Percentiles rank a stretch among this genome's conserved stretches.
Conservation (phyloP, 768 basidiomycete species). For the Boletus sp. region DNA sequence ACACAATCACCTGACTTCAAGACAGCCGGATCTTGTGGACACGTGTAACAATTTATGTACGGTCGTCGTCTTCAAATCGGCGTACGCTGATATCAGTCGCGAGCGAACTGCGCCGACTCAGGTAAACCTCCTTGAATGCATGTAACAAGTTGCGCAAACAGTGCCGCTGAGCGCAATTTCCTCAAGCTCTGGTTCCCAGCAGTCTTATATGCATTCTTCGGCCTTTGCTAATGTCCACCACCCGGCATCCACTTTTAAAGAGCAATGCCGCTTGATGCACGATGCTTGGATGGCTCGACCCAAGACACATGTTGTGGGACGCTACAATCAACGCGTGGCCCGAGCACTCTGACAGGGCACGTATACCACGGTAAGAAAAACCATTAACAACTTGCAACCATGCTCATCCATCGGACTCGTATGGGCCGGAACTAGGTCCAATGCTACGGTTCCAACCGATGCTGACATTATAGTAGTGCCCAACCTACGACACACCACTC, state of each 20-base stretch:
- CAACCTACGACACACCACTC: not conserved
- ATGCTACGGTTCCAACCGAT: too few species aligned
- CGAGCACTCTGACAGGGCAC: not conserved
- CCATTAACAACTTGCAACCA: not conserved
- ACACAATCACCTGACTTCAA: conserved; percentile 25
- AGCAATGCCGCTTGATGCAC: not conserved
- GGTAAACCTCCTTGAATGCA: not conserved
- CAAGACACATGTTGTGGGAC: not conserved
- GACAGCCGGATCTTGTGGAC: not conserved
- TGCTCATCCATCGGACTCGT: not conserved
- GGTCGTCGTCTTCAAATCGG: not conserved
- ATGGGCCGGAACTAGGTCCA: not conserved
- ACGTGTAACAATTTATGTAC: too few species aligned
- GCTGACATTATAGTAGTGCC: not conserved
- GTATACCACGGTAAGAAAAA: not conserved
- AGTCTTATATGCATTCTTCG: not conserved
- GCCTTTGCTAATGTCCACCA: not conserved
- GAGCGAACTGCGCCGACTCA: not conserved
- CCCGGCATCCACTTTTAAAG: not conserved
- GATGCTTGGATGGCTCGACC: not conserved
- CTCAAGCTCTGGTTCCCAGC: not conserved
- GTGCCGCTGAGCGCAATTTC: not conserved
- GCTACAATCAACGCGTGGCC: not conserved
- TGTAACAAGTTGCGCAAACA: not conserved
- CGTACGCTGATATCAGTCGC: not conserved